These are phyloP conservation scores for Blattamonas nauphoetae DNA, from an alignment of 78 protist genomes.

Conservation along the genomic window DNA sequence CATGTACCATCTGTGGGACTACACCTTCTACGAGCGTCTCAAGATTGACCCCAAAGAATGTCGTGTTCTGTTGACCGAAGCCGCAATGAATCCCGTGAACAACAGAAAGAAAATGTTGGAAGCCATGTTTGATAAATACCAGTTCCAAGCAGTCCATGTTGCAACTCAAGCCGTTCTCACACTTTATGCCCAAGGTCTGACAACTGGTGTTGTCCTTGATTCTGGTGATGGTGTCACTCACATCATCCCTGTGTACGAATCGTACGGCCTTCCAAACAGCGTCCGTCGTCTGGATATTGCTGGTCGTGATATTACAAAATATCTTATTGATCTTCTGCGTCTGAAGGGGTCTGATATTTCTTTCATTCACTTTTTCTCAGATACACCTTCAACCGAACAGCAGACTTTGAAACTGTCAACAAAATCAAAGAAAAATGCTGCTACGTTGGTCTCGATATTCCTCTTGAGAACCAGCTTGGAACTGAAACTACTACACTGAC, in stretches of 20 bases:
- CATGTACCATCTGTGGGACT: constrained; percentile 74
- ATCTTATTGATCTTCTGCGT: neutral
- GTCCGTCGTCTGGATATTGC: constrained; percentile 86
- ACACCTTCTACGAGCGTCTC: constrained; percentile 83
- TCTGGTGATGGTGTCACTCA: too few species aligned
- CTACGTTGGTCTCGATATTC: constrained; percentile 89
- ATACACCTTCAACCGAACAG: constrained; percentile 85
- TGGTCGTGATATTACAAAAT: constrained; percentile 83
- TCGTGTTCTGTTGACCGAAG: constrained; percentile 87
- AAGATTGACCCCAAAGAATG: constrained; percentile 67
- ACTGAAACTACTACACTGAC: constrained; percentile 87
- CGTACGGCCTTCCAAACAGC: constrained; percentile 93
- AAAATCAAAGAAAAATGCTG: constrained; percentile 90
- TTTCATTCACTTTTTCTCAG: neutral
- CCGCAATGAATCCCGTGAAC: constrained; percentile 80
- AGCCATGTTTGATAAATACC: constrained; percentile 86
- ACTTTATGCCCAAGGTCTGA: constrained; percentile 79
- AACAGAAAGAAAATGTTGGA: constrained; percentile 67
- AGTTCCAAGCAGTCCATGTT: constrained; percentile 68
- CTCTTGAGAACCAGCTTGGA: constrained; percentile 72
- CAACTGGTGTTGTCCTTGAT: constrained; percentile 76
- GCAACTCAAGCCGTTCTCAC: constrained; percentile 90
- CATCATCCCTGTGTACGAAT: constrained; percentile 90
- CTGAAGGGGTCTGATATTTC: neutral
- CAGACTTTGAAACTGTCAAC: constrained; percentile 95